phyloP scores from a whole-genome alignment of 140 eudicot genomes.

The Oenanthe javanica region DNA sequence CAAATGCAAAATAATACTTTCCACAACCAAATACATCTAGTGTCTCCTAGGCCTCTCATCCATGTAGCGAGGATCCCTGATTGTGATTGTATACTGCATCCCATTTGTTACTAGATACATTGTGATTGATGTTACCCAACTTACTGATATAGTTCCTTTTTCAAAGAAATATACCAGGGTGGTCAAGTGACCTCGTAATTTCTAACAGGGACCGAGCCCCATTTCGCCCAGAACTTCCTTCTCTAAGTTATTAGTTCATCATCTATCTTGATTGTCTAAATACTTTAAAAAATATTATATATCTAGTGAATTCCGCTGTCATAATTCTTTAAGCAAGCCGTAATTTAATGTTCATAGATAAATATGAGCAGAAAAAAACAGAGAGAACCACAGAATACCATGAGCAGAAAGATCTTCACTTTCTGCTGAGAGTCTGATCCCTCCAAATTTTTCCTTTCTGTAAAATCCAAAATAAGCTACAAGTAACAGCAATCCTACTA shows the following conservation, averaged over 20 bases:
- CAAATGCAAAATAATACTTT: background rate
- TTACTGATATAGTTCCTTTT: background rate
- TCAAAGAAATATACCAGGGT: background rate
- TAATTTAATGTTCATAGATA: background rate
- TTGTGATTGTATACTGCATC: background rate
- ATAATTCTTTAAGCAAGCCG: background rate
- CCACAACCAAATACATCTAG: background rate
- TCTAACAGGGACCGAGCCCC: background rate
- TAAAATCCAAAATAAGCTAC: slow-evolving; percentile 40
- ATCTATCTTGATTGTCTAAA: background rate
- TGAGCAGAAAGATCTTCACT: slow-evolving; percentile 43
- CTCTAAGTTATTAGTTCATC: background rate
- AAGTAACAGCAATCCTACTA: slow-evolving; percentile 42
- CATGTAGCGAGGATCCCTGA: background rate
- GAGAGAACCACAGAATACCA: background rate
- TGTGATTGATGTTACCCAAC: background rate
- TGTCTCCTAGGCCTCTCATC: background rate
- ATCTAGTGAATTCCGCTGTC: background rate
- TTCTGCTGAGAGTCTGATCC: slow-evolving; percentile 31
- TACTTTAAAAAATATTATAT: background rate
- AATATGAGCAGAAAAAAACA: background rate
- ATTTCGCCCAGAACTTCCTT: background rate
- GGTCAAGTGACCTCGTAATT: background rate
- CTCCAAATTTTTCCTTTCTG: slow-evolving; percentile 34
- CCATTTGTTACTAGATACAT: background rate